Conservation (phyloP, 2,329 filamentous ascomycete genomes). For the Trichoderma lentiforme region DNA sequence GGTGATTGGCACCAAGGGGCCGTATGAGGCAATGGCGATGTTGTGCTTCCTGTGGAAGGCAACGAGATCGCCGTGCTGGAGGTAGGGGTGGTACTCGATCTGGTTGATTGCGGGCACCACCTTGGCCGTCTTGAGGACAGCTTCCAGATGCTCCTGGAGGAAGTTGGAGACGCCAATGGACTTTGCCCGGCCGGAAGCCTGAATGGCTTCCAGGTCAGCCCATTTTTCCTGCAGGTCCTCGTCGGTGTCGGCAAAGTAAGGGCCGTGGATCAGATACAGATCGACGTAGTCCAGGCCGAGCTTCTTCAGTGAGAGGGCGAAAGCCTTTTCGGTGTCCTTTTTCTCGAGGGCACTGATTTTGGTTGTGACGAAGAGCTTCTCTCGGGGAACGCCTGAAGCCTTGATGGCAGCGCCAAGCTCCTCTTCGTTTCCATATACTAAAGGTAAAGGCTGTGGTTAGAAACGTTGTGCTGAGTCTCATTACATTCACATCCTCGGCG, state of each 20-base stretch:
- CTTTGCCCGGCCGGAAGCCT: conserved; percentile 60
- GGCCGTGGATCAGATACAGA: conserved; percentile 63
- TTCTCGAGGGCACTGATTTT: conserved; percentile 47
- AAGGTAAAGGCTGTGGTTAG: conserved; percentile 8
- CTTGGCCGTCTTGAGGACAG: conserved; percentile 55
- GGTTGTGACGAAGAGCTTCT: conserved; percentile 66
- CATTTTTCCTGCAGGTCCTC: conserved; percentile 56
- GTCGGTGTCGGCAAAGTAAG: conserved; percentile 49
- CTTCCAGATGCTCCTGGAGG: conserved; percentile 52
- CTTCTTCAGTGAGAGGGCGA: conserved; percentile 59
- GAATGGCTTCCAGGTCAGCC: conserved; percentile 63
- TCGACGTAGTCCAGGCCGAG: conserved; percentile 70
- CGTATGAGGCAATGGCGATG: conserved; percentile 57
- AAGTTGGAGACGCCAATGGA: conserved; percentile 81
- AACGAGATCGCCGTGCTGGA: conserved; percentile 61
- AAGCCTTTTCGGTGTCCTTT: conserved; percentile 45
- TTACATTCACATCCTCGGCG: conserved; percentile 16
- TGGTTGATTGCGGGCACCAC: conserved; percentile 70
- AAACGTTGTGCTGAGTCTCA: neutral
- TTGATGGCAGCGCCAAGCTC: conserved; percentile 72
- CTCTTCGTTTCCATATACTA: conserved; percentile 63
- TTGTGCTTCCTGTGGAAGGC: conserved; percentile 54
- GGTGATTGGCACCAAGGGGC: conserved; percentile 50
- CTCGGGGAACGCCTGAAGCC: conserved; percentile 59
- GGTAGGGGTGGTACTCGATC: conserved; percentile 76